phyloP scores from a whole-genome alignment of 148 eudicot genomes.

The Bassia scoparia region DNA sequence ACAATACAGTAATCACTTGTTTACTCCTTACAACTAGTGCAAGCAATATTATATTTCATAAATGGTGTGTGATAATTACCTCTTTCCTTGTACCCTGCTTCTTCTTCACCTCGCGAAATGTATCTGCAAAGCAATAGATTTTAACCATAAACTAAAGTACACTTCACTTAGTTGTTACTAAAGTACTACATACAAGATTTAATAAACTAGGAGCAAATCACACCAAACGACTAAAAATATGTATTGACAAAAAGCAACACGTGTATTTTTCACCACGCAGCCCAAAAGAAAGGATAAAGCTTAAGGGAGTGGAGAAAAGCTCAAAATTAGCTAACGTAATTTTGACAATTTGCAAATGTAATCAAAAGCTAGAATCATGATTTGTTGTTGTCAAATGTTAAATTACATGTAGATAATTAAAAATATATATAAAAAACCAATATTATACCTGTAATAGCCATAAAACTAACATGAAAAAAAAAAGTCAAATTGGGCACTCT shows the following conservation, averaged over 20 bases:
- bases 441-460: too few relatives aligned
- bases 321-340: too few relatives aligned
- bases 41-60: background rate
- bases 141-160: too few relatives aligned
- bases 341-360: too few relatives aligned
- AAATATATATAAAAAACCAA: too few relatives aligned
- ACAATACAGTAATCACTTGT: background rate
- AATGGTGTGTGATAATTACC: constrained; percentile 22
- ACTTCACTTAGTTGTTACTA: too few relatives aligned
- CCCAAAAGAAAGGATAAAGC: background rate
- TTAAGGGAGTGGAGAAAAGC: background rate
- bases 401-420: too few relatives aligned
- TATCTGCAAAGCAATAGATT: constrained; percentile 32
- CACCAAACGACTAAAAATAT: background rate
- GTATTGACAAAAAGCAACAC: background rate
- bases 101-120: constrained; percentile 41
- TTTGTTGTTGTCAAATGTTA: too few relatives aligned
- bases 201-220: background rate
- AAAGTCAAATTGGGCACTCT: too few relatives aligned
- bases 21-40: background rate
- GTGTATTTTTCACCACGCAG: background rate
- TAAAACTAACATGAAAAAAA: too few relatives aligned
- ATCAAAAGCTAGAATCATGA: too few relatives aligned
- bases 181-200: background rate
- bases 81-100: constrained; percentile 41